Evolutionary conservation across 257 asterid genomes (phyloP).

Genomic region (Phtheirospermum japonicum): DNA sequence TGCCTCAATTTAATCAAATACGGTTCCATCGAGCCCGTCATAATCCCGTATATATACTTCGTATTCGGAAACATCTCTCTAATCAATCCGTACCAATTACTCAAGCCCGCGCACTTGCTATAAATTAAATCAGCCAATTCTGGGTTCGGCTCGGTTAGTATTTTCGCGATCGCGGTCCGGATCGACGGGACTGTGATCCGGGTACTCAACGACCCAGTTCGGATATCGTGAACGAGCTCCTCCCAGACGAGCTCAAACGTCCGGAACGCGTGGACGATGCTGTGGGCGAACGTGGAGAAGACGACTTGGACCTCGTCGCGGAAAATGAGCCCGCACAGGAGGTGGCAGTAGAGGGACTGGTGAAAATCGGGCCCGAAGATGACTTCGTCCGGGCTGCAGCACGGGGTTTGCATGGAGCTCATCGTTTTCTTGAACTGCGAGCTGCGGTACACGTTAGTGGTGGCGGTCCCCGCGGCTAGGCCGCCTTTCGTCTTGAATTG

Average conservation of each 20-base stretch:
- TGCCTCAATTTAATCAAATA: constrained; percentile 79
- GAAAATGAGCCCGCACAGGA: constrained; percentile 71
- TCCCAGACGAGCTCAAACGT: constrained; percentile 79
- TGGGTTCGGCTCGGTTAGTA: constrained; percentile 61
- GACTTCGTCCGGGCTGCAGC: constrained; percentile 94
- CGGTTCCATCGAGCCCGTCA: constrained; percentile 98
- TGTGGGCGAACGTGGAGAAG: constrained; percentile 83
- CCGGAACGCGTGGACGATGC: constrained; percentile 86
- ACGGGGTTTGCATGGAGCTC: constrained; percentile 78
- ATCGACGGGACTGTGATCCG: constrained; percentile 66
- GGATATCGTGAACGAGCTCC: constrained; percentile 60
- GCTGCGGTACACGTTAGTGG: constrained; percentile 78
- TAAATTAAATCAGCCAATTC: constrained; percentile 51
- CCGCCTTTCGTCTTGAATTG: constrained; percentile 97
- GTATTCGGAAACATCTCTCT: constrained; percentile 67
- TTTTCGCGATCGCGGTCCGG: constrained; percentile 53
- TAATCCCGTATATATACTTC: constrained; percentile 76
- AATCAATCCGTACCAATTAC: constrained; percentile 78
- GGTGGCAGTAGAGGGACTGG: constrained; percentile 88
- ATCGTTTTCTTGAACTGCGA: constrained; percentile 69
- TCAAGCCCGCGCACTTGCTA: constrained; percentile 48
- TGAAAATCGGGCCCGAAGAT: constrained; percentile 87
- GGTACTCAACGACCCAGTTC: constrained; percentile 61
- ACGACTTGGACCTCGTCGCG: constrained; percentile 72
- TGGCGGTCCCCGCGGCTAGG: constrained; percentile 89